Conservation (phyloP, 2,329 filamentous ascomycete species). For the Paraconiothyrium brasiliense region DNA sequence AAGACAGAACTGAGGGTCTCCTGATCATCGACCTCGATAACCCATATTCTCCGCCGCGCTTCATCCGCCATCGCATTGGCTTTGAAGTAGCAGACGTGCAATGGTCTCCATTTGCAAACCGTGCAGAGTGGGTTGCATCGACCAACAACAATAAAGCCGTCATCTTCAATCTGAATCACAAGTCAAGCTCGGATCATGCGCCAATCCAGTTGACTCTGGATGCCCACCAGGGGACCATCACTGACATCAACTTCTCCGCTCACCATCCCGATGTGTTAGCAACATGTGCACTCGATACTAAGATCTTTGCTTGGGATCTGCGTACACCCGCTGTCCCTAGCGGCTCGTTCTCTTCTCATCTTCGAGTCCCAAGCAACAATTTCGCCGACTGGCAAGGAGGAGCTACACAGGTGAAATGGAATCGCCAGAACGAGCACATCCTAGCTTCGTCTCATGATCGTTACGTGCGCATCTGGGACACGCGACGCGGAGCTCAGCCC, state of each 20-base stretch:
- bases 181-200: conserved; percentile 67
- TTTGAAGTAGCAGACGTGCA: conserved; percentile 97
- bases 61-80: conserved; percentile 85
- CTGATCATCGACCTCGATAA: conserved; percentile 93
- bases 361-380: conserved; percentile 51
- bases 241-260: conserved; percentile 95
- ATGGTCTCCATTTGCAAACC: conserved; percentile 91
- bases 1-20: conserved; percentile 76
- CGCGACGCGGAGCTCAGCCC: conserved; percentile 78
- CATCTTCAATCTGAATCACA: conserved; percentile 84
- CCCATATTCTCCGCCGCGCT: conserved; percentile 84
- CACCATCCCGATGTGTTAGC: conserved; percentile 89
- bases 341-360: conserved; percentile 49
- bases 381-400: conserved; percentile 95
- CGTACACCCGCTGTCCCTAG: conserved; percentile 76
- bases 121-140: conserved; percentile 93
- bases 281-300: conserved; percentile 92
- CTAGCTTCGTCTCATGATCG: conserved; percentile 91
- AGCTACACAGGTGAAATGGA: conserved; percentile 95
- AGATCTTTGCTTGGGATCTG: conserved; percentile 92
- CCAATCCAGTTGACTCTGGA: conserved; percentile 90
- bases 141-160: conserved; percentile 94
- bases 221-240: conserved; percentile 87
- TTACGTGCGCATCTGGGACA: conserved; percentile 89
- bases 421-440: conserved; percentile 84